Conservation (phyloP, 352 stramenopile species). For the Phytophthora sansomeana region DNA sequence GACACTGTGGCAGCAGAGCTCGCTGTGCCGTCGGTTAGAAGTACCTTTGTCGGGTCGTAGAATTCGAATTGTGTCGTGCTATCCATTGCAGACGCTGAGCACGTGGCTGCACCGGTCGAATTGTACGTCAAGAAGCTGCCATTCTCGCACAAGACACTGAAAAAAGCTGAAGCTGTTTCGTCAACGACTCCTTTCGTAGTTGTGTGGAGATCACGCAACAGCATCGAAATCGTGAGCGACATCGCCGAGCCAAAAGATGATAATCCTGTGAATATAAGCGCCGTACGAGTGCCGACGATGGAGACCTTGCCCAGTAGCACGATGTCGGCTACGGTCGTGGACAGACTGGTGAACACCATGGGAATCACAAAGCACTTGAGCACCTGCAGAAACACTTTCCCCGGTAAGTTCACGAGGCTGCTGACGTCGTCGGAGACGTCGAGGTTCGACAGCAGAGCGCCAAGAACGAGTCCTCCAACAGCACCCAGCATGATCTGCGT, state of each 20-base stretch:
- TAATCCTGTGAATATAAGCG: constrained; percentile 58
- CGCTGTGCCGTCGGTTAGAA: constrained; percentile 34
- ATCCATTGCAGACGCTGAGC: constrained; percentile 30
- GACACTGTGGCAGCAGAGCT: constrained; percentile 43
- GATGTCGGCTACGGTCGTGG: constrained; percentile 69
- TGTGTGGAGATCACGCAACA: constrained; percentile 47
- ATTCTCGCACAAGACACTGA: constrained; percentile 52
- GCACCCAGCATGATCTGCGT: constrained; percentile 56
- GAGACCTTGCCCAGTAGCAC: constrained; percentile 74
- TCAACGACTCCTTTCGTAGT: constrained; percentile 13
- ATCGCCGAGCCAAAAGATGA: constrained; percentile 43
- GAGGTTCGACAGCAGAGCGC: constrained; percentile 42
- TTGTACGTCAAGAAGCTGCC: constrained; percentile 46
- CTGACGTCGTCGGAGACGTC: constrained; percentile 45
- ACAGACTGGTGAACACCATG: constrained; percentile 75
- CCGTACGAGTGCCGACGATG: constrained; percentile 58
- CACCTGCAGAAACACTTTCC: constrained; percentile 53
- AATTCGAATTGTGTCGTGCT: constrained; percentile 51
- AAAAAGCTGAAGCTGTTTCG: constrained; percentile 31
- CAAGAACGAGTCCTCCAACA: constrained; percentile 41
- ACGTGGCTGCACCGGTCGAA: constrained; percentile 30
- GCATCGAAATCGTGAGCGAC: constrained; percentile 54
- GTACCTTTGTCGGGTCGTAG: constrained; percentile 46
- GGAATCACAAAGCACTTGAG: constrained; percentile 67
- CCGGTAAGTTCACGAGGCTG: constrained; percentile 48